phyloP scores from a whole-genome alignment of 768 basidiomycete genomes.

The Rickenella mellea region DNA sequence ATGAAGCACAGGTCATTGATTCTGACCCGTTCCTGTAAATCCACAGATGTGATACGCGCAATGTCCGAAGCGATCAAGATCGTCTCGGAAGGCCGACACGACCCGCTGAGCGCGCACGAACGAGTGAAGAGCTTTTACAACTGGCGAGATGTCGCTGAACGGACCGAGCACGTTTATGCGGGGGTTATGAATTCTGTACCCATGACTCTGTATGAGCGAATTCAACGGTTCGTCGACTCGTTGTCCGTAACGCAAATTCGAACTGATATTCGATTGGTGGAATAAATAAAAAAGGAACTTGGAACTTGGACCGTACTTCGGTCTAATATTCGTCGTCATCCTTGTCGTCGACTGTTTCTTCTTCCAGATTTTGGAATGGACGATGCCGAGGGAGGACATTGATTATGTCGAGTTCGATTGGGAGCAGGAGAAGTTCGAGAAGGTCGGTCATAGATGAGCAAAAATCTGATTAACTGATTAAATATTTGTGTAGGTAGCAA shows the following conservation, averaged over 20 bases:
- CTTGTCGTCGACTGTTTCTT: constrained; percentile 85
- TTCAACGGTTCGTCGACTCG: constrained; percentile 48
- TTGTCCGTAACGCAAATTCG: background rate
- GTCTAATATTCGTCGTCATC: constrained; percentile 83
- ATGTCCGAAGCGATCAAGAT: constrained; percentile 72
- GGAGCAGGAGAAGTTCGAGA: constrained; percentile 29
- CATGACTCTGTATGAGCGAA: constrained; percentile 68
- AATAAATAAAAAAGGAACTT: constrained; percentile 45
- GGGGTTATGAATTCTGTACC: constrained; percentile 51
- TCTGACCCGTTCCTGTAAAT: background rate
- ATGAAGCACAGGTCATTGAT: background rate
- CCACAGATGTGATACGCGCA: constrained; percentile 73
- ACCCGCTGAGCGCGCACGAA: constrained; percentile 67
- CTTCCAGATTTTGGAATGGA: constrained; percentile 77
- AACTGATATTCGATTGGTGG: background rate
- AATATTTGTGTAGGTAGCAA: no score
- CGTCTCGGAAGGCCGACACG: constrained; percentile 57
- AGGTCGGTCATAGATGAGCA: constrained; percentile 19
- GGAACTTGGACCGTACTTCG: constrained; percentile 69
- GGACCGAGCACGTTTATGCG: constrained; percentile 80
- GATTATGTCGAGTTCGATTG: constrained; percentile 67
- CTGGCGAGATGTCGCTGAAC: constrained; percentile 70
- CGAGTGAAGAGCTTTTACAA: constrained; percentile 78
- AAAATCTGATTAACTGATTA: no score
- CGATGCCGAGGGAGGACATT: constrained; percentile 66